Base-by-base conservation (phyloP, 2,329 filamentous ascomycete species). In the Spiromastix sp. region DNA sequence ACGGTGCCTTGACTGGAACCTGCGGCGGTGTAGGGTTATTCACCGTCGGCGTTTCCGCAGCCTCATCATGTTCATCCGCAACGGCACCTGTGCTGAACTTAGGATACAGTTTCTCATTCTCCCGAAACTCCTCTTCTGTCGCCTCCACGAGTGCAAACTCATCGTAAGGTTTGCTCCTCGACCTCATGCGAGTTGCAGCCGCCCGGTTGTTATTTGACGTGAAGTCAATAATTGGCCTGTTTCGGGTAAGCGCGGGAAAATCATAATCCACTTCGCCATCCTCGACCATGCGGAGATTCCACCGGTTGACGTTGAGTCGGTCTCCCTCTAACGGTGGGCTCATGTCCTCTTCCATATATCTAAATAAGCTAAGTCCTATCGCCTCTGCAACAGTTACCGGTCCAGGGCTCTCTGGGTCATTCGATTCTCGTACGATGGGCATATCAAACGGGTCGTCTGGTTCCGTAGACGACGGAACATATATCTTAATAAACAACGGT, bases 211-310 rank as follows among this genome's bases (percentile, higher is more conserved):
- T 80, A 56, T 79, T 80, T 2, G 72, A 77, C 0, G 76, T 77
- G 47, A 80, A 80, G 47, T 79, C 75, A 3, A 68, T 66, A 36
- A 79, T 66, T 1, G 72, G 68, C 43, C 70, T 66, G 15, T 67
- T 71, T 21, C 74, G 64, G 7, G 63, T 66, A 20, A 80, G 55
- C 1, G 75, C 66, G 4, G 75, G 74, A 42, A 80, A 80, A 47
- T 80, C 76, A 47, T 72, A 75, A 40, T 80, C 76, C 2, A 80
- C 71, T 47, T 80, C 76, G 4, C 72, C 76, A 45, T 79, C 76
- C 45, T 80, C 76, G 6, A 78, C 73, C 69, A 80, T 79, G n/a
- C 76, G 66, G 35, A 80, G 55, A 17, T 73, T 71, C 76, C 76
- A 80, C 39, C 66, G 63, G 45, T 79, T 79, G 39, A 79, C 70